Conservation (phyloP, 2,329 filamentous ascomycete genomes). For the Fusarium nematophilum region DNA sequence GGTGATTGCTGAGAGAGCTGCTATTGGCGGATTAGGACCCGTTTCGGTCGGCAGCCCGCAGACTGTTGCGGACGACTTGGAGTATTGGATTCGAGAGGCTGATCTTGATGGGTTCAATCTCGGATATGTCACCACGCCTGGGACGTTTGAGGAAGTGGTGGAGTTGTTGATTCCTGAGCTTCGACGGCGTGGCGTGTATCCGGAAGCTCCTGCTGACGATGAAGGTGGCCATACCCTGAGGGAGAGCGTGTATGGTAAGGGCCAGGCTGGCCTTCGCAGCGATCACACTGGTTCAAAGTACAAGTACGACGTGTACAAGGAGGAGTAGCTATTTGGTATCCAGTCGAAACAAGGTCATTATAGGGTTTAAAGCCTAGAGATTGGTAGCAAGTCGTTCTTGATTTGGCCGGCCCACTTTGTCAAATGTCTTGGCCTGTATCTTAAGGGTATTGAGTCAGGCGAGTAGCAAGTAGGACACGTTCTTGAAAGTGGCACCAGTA, state of each 20-base stretch:
- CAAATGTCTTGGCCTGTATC: no score
- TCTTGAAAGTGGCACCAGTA: no score
- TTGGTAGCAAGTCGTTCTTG: no score
- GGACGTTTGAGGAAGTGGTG: constrained; percentile 49
- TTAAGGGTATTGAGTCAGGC: no score
- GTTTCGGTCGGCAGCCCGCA: constrained; percentile 52
- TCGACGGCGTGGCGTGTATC: constrained; percentile 45
- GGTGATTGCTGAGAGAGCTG: constrained; percentile 54
- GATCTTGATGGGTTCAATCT: constrained; percentile 57
- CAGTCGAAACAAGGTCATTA: no score
- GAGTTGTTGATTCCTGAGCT: constrained; percentile 47
- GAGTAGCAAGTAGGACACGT: no score
- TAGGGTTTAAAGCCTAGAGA: no score
- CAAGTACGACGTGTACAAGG: constrained; percentile 71
- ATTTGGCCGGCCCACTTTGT: no score
- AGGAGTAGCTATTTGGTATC: no score
- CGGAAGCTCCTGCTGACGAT: constrained; percentile 26
- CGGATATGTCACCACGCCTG: constrained; percentile 57
- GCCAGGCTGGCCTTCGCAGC: constrained; percentile 64
- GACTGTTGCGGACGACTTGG: constrained; percentile 58
- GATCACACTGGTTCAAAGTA: constrained; percentile 71
- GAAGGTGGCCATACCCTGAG: constrained; percentile 59
- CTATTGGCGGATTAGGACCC: constrained; percentile 54
- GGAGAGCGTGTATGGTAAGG: constrained; percentile 72
- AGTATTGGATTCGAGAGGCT: constrained; percentile 57